Conservation (phyloP, 208 protist species). For the Crithidia expoeki region DNA sequence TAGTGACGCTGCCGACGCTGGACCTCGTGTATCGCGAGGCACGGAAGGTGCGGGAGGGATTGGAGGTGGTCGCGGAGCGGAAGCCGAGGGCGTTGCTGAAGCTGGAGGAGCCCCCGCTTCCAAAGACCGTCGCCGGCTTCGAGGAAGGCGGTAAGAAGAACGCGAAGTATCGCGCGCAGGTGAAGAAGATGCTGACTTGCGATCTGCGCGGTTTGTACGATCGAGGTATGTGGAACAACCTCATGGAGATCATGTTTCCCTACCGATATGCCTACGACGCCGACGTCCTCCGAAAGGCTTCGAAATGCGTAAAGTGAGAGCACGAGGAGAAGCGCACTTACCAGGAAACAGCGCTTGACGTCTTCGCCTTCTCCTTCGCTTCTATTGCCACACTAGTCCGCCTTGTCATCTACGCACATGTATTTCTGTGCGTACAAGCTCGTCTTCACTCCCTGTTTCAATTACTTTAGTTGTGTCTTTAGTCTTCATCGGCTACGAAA, state of each 20-base stretch:
- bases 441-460: not conserved
- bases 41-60: conserved; percentile 42
- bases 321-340: not conserved
- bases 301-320: conserved; percentile 13
- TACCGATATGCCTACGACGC: conserved; percentile 27
- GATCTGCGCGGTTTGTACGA: conserved; percentile 79
- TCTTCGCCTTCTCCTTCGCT: not conserved
- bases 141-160: conserved; percentile 57
- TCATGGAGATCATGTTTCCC: conserved; percentile 84
- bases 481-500: too few species aligned
- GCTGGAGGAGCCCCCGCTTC: conserved; percentile 49
- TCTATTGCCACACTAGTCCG: not conserved
- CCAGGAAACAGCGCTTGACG: not conserved
- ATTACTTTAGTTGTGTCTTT: too few species aligned
- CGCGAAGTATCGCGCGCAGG: conserved; percentile 66
- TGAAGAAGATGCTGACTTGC: conserved; percentile 48
- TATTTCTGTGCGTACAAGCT: not conserved
- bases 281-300: conserved; percentile 17
- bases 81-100: conserved; percentile 50
- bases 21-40: conserved; percentile 74
- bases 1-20: conserved; percentile 54
- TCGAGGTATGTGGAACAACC: conserved; percentile 70
- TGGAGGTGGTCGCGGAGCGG: conserved; percentile 58
- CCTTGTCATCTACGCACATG: too few species aligned
- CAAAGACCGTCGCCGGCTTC: conserved; percentile 39